These are phyloP conservation scores for Solanum clarkiae DNA, from an alignment of 257 asterid genomes.

Conservation along the genomic window DNA sequence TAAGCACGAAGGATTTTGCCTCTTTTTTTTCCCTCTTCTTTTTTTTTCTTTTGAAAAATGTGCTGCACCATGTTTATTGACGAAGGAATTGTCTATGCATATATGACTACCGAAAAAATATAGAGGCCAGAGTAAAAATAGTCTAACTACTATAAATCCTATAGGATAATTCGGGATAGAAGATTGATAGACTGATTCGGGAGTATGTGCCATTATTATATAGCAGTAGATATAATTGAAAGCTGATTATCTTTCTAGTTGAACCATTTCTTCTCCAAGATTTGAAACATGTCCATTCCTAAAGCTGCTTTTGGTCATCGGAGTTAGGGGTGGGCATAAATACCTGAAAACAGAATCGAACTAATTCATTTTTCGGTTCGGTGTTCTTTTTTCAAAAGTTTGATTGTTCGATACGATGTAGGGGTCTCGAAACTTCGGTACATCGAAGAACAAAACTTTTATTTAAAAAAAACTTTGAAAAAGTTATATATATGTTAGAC, in stretches of 20 bases:
- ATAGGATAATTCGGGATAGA: neutral
- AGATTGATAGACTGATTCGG: neutral
- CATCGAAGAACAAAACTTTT: too few species aligned
- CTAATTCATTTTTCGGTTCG: too few species aligned
- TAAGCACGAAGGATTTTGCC: neutral
- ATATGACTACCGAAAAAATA: neutral
- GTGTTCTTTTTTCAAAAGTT: too few species aligned
- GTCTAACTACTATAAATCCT: neutral
- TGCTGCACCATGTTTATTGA: neutral
- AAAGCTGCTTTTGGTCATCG: neutral
- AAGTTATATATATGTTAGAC: too few species aligned
- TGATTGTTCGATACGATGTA: too few species aligned
- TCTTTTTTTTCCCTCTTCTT: too few species aligned
- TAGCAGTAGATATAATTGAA: neutral
- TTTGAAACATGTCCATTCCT: neutral
- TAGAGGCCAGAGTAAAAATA: neutral
- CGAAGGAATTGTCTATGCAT: neutral
- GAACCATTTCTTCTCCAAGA: neutral
- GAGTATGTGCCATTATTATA: neutral
- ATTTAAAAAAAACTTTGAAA: too few species aligned
- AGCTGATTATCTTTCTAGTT: neutral
- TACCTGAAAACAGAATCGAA: too few species aligned
- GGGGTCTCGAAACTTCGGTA: too few species aligned
- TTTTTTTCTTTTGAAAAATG: neutral
- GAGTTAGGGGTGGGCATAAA: neutral